Base-by-base conservation (phyloP, 108 stramenopile species). In the Cyclotella choctawhatcheeana region DNA sequence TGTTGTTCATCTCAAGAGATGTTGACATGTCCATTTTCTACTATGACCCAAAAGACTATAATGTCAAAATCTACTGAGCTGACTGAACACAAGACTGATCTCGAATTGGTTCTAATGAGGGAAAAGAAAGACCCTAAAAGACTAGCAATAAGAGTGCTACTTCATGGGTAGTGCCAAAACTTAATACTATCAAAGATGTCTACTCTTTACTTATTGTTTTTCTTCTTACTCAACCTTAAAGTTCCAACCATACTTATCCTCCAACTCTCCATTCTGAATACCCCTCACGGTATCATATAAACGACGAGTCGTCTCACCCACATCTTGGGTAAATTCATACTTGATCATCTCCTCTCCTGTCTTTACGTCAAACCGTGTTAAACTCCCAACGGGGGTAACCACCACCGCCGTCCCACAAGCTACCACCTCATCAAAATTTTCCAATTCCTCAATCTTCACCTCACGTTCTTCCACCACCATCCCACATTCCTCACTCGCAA, bases 371-470 rank as follows among this genome's bases (percentile, higher is more conserved):
- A 90, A 73, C 53, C 83, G 69, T 8, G 96, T 93, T 35, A 92
- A 84, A 55, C 84, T 88, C 24, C 93, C 93, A 43, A 99, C 85
- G 22, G 97, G 95, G 32, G 99, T 98, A 52, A 98, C 90, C 27
- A 99, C 98, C 31, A 99, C 99, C 21, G 99, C 99, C 24, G 99
- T 99, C 16, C 99, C 99, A 56, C 96, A 95, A 12, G 99, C 99
- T 58, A 97, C 82, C 16, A 97, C 97, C 82, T 99, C 99, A 58
- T 93, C 93, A 73, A 99, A 96, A 21, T 34, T 59, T 24, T 79
- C 79, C 67, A 99, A 71, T 77, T 99, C 98, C 7, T 82, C 67
- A 24, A 99, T 72, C 25, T 63, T 52, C 58, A 98, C 77, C 35
- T 93, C 89, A 45, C 97, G 72, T 40, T 67, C 69, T 73, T 99